Percentiles rank a stretch among this genome's conserved stretches.
Evolutionary conservation across 164 flowering plant species (phyloP).

Genomic region (Piper betle): DNA sequence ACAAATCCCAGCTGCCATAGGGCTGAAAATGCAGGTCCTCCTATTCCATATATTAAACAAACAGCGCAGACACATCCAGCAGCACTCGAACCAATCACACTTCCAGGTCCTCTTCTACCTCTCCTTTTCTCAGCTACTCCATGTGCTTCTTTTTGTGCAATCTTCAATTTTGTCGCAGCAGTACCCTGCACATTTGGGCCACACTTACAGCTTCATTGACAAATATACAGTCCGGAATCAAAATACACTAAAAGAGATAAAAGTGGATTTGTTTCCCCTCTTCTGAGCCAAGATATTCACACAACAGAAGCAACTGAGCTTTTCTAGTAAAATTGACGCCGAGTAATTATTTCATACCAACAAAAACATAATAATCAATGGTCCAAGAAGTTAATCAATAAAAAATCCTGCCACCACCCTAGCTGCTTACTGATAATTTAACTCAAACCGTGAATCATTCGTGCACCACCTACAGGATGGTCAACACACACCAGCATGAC

Average conservation of each 20-base stretch:
- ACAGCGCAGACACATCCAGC: conserved; percentile 96
- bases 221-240: conserved; percentile 1
- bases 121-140: conserved; percentile 94
- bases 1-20: conserved; percentile 85
- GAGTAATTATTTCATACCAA: neutral
- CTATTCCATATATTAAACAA: conserved; percentile 56
- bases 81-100: conserved; percentile 97
- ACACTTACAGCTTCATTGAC: neutral
- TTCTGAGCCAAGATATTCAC: neutral
- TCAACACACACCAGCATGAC: no score
- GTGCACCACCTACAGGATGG: no score
- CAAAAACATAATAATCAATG: no score
- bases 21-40: conserved; percentile 39
- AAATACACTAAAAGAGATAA: neutral
- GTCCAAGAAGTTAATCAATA: no score
- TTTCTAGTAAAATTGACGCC: neutral
- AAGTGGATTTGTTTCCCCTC: neutral
- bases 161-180: conserved; percentile 82
- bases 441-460: no score
- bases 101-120: conserved; percentile 94
- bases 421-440: no score
- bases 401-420: no score
- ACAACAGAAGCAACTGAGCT: neutral
- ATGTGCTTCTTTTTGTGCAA: conserved; percentile 91
- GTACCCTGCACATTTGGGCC: conserved; percentile 47